Conservation (phyloP, 768 basidiomycete genomes). For the Leccinum truebloodii region DNA sequence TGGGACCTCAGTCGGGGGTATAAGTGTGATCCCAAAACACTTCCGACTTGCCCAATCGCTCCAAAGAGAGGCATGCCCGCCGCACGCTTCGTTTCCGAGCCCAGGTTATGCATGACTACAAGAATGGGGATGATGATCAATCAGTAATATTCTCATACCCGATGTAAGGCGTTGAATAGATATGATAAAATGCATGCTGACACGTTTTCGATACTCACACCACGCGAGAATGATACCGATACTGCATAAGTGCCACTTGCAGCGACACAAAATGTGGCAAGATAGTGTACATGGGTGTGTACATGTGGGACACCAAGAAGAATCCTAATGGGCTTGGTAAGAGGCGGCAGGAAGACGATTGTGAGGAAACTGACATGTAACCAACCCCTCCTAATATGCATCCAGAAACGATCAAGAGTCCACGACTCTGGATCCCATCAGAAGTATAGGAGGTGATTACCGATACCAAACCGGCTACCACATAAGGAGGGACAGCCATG, state of each 20-base stretch:
- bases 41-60: slow-evolving; percentile 43
- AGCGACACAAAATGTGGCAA: slow-evolving; percentile 47
- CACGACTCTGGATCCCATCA: slow-evolving; percentile 46
- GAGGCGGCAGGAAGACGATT: background rate
- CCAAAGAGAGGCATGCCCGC: slow-evolving; percentile 43
- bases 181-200: too few species aligned
- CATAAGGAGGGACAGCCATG: slow-evolving; percentile 56
- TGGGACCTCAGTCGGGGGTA: slow-evolving; percentile 43
- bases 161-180: background rate
- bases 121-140: background rate
- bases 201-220: slow-evolving; percentile 36
- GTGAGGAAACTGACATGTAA: slow-evolving; percentile 37
- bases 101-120: slow-evolving; percentile 43
- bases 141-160: background rate
- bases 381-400: slow-evolving; percentile 39
- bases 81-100: slow-evolving; percentile 48
- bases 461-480: slow-evolving; percentile 41
- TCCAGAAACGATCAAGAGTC: slow-evolving; percentile 33
- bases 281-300: slow-evolving; percentile 40
- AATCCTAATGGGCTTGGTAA: slow-evolving; percentile 22
- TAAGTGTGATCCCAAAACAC: slow-evolving; percentile 42
- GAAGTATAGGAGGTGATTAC: slow-evolving; percentile 40
- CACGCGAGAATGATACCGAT: slow-evolving; percentile 49
- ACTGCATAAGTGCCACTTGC: slow-evolving; percentile 33
- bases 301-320: slow-evolving; percentile 35